Conservation (phyloP, 1,284 basidiomycete species). For the Tylopilus sp. region DNA sequence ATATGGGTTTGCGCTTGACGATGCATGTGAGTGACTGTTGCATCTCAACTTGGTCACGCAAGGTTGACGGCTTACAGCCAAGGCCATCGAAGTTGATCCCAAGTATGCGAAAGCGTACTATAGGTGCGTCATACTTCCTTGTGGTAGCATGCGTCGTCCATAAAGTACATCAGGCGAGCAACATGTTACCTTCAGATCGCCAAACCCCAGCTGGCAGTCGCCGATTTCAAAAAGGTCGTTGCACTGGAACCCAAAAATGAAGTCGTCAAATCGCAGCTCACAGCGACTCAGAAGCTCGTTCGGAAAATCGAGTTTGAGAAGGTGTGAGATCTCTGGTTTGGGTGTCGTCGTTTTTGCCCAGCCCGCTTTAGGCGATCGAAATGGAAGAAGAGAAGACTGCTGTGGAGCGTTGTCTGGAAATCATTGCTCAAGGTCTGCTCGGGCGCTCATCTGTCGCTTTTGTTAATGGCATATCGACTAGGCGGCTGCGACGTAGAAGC, state of each 20-base stretch:
- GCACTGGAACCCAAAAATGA: slow-evolving; percentile 86
- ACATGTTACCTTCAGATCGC: slow-evolving; percentile 89
- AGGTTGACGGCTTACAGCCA: slow-evolving; percentile 44
- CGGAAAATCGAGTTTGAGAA: slow-evolving; percentile 86
- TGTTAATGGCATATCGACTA: slow-evolving; percentile 26
- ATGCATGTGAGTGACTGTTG: slow-evolving; percentile 56
- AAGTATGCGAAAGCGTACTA: slow-evolving; percentile 92
- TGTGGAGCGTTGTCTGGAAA: slow-evolving; percentile 66
- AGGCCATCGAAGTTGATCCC: slow-evolving; percentile 85
- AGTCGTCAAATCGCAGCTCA: slow-evolving; percentile 74
- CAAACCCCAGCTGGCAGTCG: slow-evolving; percentile 76
- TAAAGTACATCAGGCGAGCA: slow-evolving; percentile 59
- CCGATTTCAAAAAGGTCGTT: slow-evolving; percentile 84
- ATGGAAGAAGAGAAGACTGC: slow-evolving; percentile 80
- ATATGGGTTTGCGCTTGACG: slow-evolving; percentile 74
- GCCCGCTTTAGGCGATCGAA: slow-evolving; percentile 70
- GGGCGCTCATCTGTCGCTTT: neutral
- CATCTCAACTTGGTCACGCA: slow-evolving; percentile 8
- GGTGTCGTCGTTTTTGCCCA: neutral
- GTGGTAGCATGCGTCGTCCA: slow-evolving; percentile 4
- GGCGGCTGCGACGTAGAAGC: slow-evolving; percentile 71
- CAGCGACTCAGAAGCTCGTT: slow-evolving; percentile 86
- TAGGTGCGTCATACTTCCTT: slow-evolving; percentile 42
- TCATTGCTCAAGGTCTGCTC: slow-evolving; percentile 69
- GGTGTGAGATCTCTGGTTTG: slow-evolving; percentile 37